A percentile compares a stretch with the other conserved stretches of the same genome.
phyloP scores from a whole-genome alignment of 1,284 basidiomycete species.

The Phellinidium pouzarii region DNA sequence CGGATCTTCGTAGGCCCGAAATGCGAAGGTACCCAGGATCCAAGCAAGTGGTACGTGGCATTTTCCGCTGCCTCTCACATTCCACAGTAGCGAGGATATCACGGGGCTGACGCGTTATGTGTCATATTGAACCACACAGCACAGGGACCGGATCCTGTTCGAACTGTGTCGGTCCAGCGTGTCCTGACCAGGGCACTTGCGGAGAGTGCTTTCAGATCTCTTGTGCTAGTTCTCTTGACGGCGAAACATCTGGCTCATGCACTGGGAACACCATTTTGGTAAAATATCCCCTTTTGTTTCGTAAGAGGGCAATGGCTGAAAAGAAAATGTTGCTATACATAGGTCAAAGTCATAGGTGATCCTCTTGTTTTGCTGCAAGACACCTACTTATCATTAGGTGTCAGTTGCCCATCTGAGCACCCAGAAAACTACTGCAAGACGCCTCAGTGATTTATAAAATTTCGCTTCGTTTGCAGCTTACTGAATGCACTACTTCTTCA shows the following conservation, averaged over 20 bases:
- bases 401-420: constrained; percentile 1
- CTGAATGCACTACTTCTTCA: too few relatives aligned
- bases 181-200: constrained; percentile 1
- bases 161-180: neutral
- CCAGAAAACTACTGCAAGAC: constrained; percentile 2
- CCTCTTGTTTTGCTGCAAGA: neutral
- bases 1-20: neutral
- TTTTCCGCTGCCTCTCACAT: neutral
- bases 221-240: neutral
- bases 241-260: constrained; percentile 2
- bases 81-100: too few relatives aligned
- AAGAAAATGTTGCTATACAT: neutral
- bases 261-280: neutral
- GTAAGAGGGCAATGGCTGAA: neutral
- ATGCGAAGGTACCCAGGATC: neutral
- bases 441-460: neutral
- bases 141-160: neutral
- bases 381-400: neutral
- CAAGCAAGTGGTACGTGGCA: neutral
- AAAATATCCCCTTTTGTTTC: neutral
- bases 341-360: constrained; percentile 1
- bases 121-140: neutral
- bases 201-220: neutral
- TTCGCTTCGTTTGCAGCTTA: too few relatives aligned
- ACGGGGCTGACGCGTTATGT: neutral